Base-by-base conservation (phyloP, 2,329 filamentous ascomycete genomes). In the Alternaria panax region DNA sequence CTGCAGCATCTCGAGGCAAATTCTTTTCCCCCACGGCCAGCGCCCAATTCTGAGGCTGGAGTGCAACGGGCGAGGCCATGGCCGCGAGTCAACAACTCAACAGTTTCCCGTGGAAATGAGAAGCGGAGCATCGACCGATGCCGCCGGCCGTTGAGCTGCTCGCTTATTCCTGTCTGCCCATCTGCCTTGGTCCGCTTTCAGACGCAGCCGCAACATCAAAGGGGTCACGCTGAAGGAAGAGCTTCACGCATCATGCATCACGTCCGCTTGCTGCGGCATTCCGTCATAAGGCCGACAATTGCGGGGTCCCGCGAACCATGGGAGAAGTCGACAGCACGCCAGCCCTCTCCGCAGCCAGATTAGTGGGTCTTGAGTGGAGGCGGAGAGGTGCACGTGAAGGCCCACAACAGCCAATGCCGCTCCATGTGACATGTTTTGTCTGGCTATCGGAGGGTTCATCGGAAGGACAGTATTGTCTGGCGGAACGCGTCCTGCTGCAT, bases 11-110 rank as follows among this genome's bases (percentile, higher is more conserved):
- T 40, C 18, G 24, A 52, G n/a, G 25, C 51, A 48, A 22, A 18
- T 34, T 42, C 20, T 34, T 16, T 38, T n/a, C n/a, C 41, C 43
- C 51, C 53, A 40, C 57, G 12, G 41, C 30, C 42, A 40, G 45
- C 45, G 52, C 57, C 57, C 40, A 52, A 50, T 34, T 41, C 36
- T 46, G 61, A 61, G 25, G 56, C 48, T 62, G 28, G 46, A 59
- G 59, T 57, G 65, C 60, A 58, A 60, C 57, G 55, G 63, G 56
- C 64, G 59, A 46, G 63, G 57, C 62, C 65, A 62, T 43, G 63
- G 57, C 62, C 60, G 52, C 59, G 60, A 59, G 63, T 65, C 67
- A 70, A 68, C 67, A 70, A 59, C 64, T 71, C 68, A 71, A 71
- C 68, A 71, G 60, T 58, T 57, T 60, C 50, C 56, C 57, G 63